phyloP scores from a whole-genome alignment of 352 stramenopile species.

The Phytophthora litchii region DNA sequence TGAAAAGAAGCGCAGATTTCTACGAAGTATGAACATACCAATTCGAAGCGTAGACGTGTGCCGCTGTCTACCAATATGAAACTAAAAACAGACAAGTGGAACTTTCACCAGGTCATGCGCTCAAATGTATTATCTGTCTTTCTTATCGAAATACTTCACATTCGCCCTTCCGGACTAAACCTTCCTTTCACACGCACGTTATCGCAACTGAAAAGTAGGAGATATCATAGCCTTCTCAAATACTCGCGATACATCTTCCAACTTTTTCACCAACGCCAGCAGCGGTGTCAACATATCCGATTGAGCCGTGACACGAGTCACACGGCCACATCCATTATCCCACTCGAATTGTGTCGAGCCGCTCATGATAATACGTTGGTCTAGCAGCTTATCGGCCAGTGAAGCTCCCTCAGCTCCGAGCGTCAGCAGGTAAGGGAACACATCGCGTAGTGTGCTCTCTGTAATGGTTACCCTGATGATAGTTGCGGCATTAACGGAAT shows the following conservation, averaged over 20 bases:
- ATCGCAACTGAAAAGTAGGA: too few relatives aligned
- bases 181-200: too few relatives aligned
- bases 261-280: slow-evolving; percentile 4
- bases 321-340: slow-evolving; percentile 4
- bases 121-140: too few relatives aligned
- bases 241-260: slow-evolving; percentile 19
- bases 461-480: slow-evolving; percentile 7
- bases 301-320: slow-evolving; percentile 14
- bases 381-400: slow-evolving; percentile 11
- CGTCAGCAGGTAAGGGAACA: slow-evolving; percentile 10
- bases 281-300: slow-evolving; percentile 32
- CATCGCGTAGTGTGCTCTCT: background rate
- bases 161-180: too few relatives aligned
- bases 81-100: too few relatives aligned
- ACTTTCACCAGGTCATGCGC: too few relatives aligned
- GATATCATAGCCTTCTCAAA: slow-evolving; percentile 23
- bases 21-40: too few relatives aligned
- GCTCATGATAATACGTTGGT: slow-evolving; percentile 16
- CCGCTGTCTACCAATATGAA: too few relatives aligned
- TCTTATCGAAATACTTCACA: too few relatives aligned
- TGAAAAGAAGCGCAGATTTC: too few relatives aligned
- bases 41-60: too few relatives aligned
- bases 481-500: background rate
- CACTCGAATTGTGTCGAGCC: slow-evolving; percentile 16
- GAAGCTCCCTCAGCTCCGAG: too few relatives aligned